Base-by-base conservation (phyloP, 345 rosid genomes). In the Camelina hispida region DNA sequence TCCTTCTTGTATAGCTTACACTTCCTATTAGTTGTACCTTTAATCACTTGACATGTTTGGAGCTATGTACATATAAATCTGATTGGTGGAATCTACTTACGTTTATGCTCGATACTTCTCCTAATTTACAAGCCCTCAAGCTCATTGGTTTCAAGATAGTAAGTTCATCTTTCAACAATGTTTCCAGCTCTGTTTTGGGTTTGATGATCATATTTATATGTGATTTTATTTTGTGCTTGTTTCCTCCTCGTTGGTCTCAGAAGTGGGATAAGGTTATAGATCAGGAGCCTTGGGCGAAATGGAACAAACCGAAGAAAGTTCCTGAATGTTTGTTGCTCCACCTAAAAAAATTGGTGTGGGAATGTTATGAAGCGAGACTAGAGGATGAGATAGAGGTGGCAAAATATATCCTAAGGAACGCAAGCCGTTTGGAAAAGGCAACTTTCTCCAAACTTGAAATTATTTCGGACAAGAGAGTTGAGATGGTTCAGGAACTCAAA, bases 111-210 rank as follows among this genome's bases (percentile, higher is more conserved):
- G n/a, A 53, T 22, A 9, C 0, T 14, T 67, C 72, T 38, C 62
- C 72, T 53, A 68, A 37, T 5, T 15, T 68, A 1, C 50, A 11
- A 68, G 38, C 54, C 13, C 62, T 68, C 40, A 38, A 54, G 51
- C 43, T 57, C 8, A 32, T 1, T 7, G 10, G 1, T 14, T 47
- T 61, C 38, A 60, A 47, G 16, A 53, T 42, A 12, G n/a, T 5
- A 42, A 42, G 5, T 43, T 13, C 6, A 13, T 13, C 2, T 42
- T 42, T 4, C 14, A 13, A 13, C 5, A 42, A 13, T 13, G 14
- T 4, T 1, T 43, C 7, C 47, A 43, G 47, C 47, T 43, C n/a
- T 4, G 7, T 43, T 13, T 43, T 6, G 30, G 30, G 30, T 28
- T 28, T 28, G 16, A 28, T 28, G 30, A 28, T 28, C 30, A 28